Conservation (phyloP, 352 stramenopile genomes). For the Pythium dissotocum region DNA sequence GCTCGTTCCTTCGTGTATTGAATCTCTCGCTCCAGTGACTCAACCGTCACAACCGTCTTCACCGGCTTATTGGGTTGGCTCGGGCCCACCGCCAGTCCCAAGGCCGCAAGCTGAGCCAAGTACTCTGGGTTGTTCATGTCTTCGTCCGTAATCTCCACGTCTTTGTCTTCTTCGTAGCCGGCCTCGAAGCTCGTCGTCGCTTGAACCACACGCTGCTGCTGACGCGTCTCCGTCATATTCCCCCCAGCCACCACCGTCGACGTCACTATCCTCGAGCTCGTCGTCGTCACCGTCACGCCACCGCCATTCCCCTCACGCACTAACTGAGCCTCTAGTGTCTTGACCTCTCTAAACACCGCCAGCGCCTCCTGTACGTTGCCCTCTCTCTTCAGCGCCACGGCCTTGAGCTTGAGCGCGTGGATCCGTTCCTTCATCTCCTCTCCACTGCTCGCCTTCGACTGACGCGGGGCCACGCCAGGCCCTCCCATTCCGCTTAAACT, state of each 20-base stretch:
- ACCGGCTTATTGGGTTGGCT: not conserved
- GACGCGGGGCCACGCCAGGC: not conserved
- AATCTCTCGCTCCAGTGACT: constrained; percentile 48
- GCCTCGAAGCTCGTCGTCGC: not conserved
- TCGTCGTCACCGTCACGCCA: not conserved
- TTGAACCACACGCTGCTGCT: not conserved
- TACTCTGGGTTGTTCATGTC: constrained; percentile 77
- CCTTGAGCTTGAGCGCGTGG: constrained; percentile 53
- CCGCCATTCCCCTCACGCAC: not conserved
- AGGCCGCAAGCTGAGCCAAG: constrained; percentile 51
- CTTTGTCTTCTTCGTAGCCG: constrained; percentile 31
- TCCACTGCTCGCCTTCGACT: constrained; percentile 2
- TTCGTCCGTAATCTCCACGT: constrained; percentile 75
- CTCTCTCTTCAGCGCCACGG: constrained; percentile 54
- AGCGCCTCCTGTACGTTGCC: constrained; percentile 55
- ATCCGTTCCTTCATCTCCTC: constrained; percentile 23
- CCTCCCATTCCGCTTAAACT: not conserved
- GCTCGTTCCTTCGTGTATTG: constrained; percentile 45
- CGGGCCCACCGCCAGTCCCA: constrained; percentile 36
- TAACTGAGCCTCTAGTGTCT: constrained; percentile 43
- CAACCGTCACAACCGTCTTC: constrained; percentile 14
- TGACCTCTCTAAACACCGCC: constrained; percentile 59
- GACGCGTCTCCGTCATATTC: too few relatives aligned
- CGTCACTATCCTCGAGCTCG: not conserved
- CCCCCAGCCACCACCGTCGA: not conserved